A percentile compares a stretch with the other conserved stretches of the same genome.
phyloP scores from a whole-genome alignment of 2,329 filamentous ascomycete genomes.

The Venturia nashicola region DNA sequence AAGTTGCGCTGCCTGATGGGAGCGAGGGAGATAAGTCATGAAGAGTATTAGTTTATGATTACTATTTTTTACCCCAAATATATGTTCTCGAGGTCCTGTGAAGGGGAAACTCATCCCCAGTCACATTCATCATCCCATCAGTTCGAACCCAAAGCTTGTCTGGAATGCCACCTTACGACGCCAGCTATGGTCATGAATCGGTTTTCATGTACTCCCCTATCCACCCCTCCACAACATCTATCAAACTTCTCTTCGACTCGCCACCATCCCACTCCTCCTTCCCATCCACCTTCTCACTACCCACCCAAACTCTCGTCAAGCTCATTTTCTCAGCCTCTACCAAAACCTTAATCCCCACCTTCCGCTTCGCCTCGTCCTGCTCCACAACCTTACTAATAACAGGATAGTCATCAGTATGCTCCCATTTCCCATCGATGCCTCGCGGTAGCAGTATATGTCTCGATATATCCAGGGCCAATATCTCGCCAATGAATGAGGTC shows the following conservation, averaged over 20 bases:
- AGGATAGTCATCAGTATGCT: slow-evolving; percentile 12
- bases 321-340: slow-evolving; percentile 2
- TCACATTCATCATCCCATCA: too few species aligned
- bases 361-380: slow-evolving; percentile 5
- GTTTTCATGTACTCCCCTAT: not conserved
- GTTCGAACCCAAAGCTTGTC: too few species aligned
- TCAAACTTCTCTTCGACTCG: slow-evolving; percentile 12
- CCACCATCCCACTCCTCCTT: slow-evolving; percentile 18
- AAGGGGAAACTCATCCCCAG: too few species aligned
- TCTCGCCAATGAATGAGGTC: slow-evolving; percentile 21
- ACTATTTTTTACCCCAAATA: too few species aligned
- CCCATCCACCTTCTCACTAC: slow-evolving; percentile 11
- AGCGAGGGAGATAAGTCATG: not conserved
- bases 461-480: slow-evolving; percentile 21
- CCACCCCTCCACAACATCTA: slow-evolving; percentile 17
- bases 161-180: too few species aligned
- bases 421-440: slow-evolving; percentile 13
- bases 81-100: too few species aligned
- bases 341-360: not conserved
- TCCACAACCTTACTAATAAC: slow-evolving; percentile 17
- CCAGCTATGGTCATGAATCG: not conserved
- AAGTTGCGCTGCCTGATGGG: not conserved
- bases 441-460: slow-evolving; percentile 19
- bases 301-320: slow-evolving; percentile 3
- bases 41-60: not conserved